A percentile compares a stretch with the other conserved stretches of the same genome.
These are phyloP conservation scores for Taphrina deformans DNA, from an alignment of 1,139 yeast genomes.

Conservation along the genomic window DNA sequence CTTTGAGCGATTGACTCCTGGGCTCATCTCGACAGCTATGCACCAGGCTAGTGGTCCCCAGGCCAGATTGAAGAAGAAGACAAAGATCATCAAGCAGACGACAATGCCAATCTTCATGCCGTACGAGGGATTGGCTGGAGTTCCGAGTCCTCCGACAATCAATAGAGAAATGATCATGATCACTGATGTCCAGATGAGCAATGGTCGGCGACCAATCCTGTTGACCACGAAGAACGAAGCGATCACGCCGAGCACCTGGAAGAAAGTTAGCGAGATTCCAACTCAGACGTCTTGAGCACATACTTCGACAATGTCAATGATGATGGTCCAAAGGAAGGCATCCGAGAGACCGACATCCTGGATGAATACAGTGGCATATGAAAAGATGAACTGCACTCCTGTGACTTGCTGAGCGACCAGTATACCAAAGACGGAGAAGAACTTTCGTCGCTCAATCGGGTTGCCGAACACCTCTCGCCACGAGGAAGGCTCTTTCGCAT, in stretches of 20 bases:
- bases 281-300: background rate
- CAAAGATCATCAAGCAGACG: conserved; percentile 72
- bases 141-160: conserved; percentile 50
- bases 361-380: conserved; percentile 67
- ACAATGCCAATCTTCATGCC: conserved; percentile 45
- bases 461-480: conserved; percentile 18
- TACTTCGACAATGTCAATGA: conserved; percentile 69
- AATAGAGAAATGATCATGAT: conserved; percentile 66
- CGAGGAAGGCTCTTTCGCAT: conserved; percentile 18
- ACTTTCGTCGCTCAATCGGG: conserved; percentile 29
- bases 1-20: conserved; percentile 57
- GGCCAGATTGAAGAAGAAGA: conserved; percentile 78
- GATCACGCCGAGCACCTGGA: conserved; percentile 48
- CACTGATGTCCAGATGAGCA: conserved; percentile 62
- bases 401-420: conserved; percentile 67
- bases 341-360: conserved; percentile 51
- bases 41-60: conserved; percentile 88
- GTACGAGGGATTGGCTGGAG: conserved; percentile 42
- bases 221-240: conserved; percentile 54
- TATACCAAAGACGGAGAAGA: conserved; percentile 41
- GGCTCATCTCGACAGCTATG: conserved; percentile 73
- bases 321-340: conserved; percentile 72
- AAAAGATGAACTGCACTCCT: conserved; percentile 65
- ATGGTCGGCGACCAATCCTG: conserved; percentile 65
- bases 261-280: background rate